These are phyloP conservation scores for Penicillium sp. DNA, from an alignment of 2,329 filamentous ascomycete genomes.

Conservation along the genomic window DNA sequence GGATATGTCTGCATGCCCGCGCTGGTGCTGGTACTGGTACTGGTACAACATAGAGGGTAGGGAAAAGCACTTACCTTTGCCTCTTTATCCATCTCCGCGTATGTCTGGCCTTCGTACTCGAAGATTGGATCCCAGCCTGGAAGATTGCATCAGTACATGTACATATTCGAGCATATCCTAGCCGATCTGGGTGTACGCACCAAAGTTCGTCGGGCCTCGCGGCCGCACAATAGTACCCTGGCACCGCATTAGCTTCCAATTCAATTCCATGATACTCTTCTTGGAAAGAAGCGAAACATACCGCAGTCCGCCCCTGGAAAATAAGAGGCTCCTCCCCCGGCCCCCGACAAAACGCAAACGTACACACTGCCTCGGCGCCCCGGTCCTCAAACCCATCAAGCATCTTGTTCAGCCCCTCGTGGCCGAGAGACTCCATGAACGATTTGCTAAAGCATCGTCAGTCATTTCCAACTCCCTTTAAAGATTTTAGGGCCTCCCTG, in stretches of 20 bases:
- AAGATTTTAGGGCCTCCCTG: not conserved
- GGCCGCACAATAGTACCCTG: slow-evolving; percentile 81
- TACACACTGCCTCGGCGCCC: slow-evolving; percentile 89
- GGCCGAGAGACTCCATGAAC: slow-evolving; percentile 83
- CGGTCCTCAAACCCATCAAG: slow-evolving; percentile 88
- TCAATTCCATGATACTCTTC: not conserved
- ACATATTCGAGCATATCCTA: not conserved
- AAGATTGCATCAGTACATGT: not conserved
- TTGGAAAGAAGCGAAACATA: slow-evolving; percentile 44
- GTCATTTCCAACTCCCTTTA: not conserved
- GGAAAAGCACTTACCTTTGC: slow-evolving; percentile 69
- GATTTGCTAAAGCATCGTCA: slow-evolving; percentile 71
- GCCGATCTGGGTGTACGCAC: slow-evolving; percentile 54
- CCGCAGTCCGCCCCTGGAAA: slow-evolving; percentile 87
- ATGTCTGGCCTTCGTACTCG: slow-evolving; percentile 87
- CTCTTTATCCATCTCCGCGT: slow-evolving; percentile 92
- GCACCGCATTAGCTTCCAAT: slow-evolving; percentile 8
- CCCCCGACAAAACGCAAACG: slow-evolving; percentile 87
- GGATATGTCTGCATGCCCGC: not conserved
- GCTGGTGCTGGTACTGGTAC: not conserved
- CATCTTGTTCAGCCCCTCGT: slow-evolving; percentile 84
- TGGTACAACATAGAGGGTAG: not conserved
- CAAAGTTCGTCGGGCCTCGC: slow-evolving; percentile 78
- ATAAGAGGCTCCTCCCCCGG: slow-evolving; percentile 81
- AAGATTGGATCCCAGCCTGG: slow-evolving; percentile 95